phyloP scores from a whole-genome alignment of 352 stramenopile species.

The Peronosclerospora sorghi region DNA sequence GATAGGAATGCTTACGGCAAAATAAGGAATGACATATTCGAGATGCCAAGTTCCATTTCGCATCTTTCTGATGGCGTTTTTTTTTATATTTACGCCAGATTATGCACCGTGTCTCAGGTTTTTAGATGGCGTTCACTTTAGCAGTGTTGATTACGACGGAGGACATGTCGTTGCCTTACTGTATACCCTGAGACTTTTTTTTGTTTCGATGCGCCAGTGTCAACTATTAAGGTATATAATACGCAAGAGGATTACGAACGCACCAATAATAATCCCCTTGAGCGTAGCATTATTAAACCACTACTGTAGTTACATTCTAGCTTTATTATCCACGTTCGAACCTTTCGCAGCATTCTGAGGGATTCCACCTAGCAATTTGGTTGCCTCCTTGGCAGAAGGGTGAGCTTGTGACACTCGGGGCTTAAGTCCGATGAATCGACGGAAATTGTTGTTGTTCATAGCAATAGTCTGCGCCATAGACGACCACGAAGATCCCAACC shows the following conservation, averaged over 20 bases:
- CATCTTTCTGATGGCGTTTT: not conserved
- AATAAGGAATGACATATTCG: slow-evolving; percentile 9
- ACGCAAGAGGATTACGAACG: no score
- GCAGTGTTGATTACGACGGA: no score
- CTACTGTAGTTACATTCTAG: no score
- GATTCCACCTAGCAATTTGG: slow-evolving; percentile 10
- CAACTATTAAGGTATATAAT: no score
- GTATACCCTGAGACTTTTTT: no score
- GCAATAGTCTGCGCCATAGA: slow-evolving; percentile 46
- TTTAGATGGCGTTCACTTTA: no score
- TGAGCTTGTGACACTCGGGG: slow-evolving; percentile 24
- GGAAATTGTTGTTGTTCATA: slow-evolving; percentile 62
- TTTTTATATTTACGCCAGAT: not conserved
- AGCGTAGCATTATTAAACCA: no score
- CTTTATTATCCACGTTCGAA: not conserved
- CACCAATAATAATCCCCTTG: no score
- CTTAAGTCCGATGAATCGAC: slow-evolving; percentile 37
- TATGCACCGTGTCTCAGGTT: no score
- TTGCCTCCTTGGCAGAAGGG: slow-evolving; percentile 6
- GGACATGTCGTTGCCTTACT: no score
- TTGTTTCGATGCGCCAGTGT: no score
- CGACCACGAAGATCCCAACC: slow-evolving; percentile 58
- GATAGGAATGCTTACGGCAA: not conserved
- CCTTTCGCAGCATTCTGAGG: slow-evolving; percentile 2
- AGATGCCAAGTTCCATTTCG: no score